phyloP scores from a whole-genome alignment of 495 filamentous ascomycete species.

The Xylaria sp. region DNA sequence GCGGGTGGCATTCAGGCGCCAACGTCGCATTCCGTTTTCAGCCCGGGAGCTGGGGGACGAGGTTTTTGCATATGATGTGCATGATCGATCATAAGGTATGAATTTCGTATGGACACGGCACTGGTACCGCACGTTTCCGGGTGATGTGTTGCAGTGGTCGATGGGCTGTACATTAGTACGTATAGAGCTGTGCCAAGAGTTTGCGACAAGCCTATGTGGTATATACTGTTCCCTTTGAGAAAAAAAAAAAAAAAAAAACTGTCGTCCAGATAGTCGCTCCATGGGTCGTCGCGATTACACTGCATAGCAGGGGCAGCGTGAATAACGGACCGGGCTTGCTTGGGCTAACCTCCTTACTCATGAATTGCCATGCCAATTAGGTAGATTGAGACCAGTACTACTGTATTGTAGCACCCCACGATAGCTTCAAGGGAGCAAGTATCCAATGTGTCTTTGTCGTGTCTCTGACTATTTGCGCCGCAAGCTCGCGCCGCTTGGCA shows the following conservation, averaged over 20 bases:
- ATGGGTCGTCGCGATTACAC: neutral
- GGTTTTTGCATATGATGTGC: slow-evolving; percentile 22
- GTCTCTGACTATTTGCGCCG: slow-evolving; percentile 3
- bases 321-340: slow-evolving; percentile 12
- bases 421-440: neutral
- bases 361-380: neutral
- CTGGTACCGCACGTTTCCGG: neutral
- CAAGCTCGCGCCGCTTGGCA: neutral
- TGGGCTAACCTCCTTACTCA: neutral
- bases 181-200: neutral
- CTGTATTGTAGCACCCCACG: no score
- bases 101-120: slow-evolving; percentile 5
- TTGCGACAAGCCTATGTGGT: neutral
- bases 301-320: neutral
- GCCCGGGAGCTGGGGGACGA: slow-evolving; percentile 7
- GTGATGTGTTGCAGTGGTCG: neutral
- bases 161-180: neutral
- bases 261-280: neutral
- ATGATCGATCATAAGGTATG: slow-evolving; percentile 24
- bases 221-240: no score
- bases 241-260: neutral
- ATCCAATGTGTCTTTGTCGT: neutral
- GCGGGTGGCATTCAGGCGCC: slow-evolving; percentile 13
- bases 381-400: no score
- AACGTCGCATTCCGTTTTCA: slow-evolving; percentile 26